phyloP scores from a whole-genome alignment of 306 rosid genomes.

The apple (Malus domestica) region ASM211411v1 NC_041803.1:7454001-7454500 shows the following conservation, averaged over 20 bases:
- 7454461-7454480: no score
- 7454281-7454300: background rate
- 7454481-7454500: no score
- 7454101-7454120: slow-evolving; percentile 14
- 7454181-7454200: background rate
- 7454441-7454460: no score
- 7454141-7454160: background rate
- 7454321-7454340: background rate
- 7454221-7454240: background rate
- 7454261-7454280: slow-evolving; percentile 1
- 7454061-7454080: background rate
- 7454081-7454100: slow-evolving; percentile 33
- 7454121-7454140: background rate
- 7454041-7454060: background rate
- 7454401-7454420: no score
- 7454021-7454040: background rate
- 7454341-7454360: background rate
- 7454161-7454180: background rate
- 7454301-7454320: slow-evolving; percentile 14
- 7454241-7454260: slow-evolving; percentile 32
- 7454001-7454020: background rate
- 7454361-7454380: background rate
- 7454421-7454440: no score
- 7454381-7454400: background rate
- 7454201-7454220: background rate